Evolutionary conservation across 2,329 filamentous ascomycete species (phyloP).

Genomic region (Fusarium buharicum): DNA sequence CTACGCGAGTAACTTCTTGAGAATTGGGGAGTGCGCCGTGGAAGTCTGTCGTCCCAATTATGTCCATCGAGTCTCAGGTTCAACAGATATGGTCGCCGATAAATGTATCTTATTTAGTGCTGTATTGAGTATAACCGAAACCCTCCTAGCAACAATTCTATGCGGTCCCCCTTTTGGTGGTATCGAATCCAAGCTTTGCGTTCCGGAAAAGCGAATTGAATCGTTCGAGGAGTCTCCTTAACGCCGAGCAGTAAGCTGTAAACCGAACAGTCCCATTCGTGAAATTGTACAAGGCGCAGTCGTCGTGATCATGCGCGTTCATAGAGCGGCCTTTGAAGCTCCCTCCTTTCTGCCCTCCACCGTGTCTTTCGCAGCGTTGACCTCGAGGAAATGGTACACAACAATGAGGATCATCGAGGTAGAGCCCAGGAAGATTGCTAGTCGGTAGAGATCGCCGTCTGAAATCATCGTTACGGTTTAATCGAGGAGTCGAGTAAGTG

Average conservation of each 20-base stretch:
- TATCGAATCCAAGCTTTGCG: constrained; percentile 9
- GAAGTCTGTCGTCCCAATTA: background rate
- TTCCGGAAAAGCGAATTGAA: constrained; percentile 7
- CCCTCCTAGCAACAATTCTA: constrained; percentile 1
- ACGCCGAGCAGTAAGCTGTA: constrained; percentile 34
- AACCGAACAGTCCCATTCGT: constrained; percentile 17
- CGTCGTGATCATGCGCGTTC: constrained; percentile 14
- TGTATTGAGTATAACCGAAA: constrained; percentile 13
- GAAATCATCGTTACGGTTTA: constrained; percentile 80
- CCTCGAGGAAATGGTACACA: constrained; percentile 94
- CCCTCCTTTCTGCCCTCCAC: constrained; percentile 23
- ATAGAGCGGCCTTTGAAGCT: constrained; percentile 29
- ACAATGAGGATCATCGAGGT: constrained; percentile 92
- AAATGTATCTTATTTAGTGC: background rate
- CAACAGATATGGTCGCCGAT: background rate
- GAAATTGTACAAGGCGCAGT: constrained; percentile 27
- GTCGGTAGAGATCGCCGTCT: constrained; percentile 87
- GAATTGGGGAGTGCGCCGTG: background rate
- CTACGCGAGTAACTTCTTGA: no score
- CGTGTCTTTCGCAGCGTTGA: constrained; percentile 70
- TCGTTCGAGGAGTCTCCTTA: constrained; percentile 30
- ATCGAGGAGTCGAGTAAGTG: constrained; percentile 8
- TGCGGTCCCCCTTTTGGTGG: constrained; percentile 9
- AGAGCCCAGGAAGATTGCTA: constrained; percentile 93
- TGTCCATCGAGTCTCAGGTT: background rate